Evolutionary conservation across 1,284 basidiomycete species (phyloP).

Genomic region (Tylopilus sp.): DNA sequence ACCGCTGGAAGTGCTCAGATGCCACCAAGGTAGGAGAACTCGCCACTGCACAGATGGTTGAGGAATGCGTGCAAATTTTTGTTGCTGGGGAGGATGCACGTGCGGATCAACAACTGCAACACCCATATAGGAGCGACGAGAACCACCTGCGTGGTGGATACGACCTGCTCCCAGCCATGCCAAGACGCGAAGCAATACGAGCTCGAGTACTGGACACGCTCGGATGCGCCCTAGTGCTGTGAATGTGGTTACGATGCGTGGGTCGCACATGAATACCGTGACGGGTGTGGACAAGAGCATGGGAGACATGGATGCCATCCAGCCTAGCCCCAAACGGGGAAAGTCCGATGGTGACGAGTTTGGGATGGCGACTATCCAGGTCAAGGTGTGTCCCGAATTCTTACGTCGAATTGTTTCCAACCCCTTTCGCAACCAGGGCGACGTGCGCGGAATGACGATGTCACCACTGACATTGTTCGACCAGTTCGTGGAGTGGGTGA

Average conservation of each 20-base stretch:
- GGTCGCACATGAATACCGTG: no score
- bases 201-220: no score
- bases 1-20: no score
- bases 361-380: constrained; percentile 81
- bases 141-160: no score
- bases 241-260: constrained; percentile 12
- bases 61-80: no score
- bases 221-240: no score
- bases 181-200: constrained; percentile 42
- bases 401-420: neutral
- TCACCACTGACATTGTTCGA: constrained; percentile 70
- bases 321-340: neutral
- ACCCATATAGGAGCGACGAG: no score
- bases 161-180: constrained; percentile 8
- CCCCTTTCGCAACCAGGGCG: constrained; percentile 65
- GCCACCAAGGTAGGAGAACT: no score
- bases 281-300: neutral
- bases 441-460: constrained; percentile 88
- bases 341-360: constrained; percentile 73
- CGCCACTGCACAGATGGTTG: no score
- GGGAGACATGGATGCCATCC: neutral
- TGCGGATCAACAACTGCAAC: no score
- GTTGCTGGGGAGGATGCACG: no score
- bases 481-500: constrained; percentile 81
- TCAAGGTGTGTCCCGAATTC: constrained; percentile 69